Conservation (phyloP, 495 filamentous ascomycete genomes). For the Tuber indicum region DNA sequence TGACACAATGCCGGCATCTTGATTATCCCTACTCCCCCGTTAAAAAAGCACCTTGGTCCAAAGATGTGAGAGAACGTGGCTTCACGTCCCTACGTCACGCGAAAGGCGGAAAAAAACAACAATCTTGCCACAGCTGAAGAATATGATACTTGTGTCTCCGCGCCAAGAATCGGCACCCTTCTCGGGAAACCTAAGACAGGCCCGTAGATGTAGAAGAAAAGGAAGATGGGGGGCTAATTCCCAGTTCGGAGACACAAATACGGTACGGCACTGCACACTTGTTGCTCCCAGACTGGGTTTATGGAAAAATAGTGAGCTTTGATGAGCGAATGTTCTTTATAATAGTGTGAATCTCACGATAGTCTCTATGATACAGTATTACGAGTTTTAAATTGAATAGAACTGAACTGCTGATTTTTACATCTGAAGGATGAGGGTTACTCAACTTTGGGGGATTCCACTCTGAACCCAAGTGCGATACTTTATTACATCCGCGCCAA, state of each 20-base stretch:
- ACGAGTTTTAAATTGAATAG: not conserved
- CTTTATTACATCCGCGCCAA: slow-evolving; percentile 17
- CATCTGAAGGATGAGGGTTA: not conserved
- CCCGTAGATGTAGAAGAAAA: not conserved
- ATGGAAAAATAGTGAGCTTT: not conserved
- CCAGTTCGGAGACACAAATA: not conserved
- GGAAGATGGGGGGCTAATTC: not conserved
- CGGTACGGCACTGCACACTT: not conserved
- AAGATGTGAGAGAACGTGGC: not conserved
- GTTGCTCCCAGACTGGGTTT: not conserved
- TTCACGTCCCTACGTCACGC: not conserved
- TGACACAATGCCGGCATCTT: not conserved
- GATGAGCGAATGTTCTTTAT: not conserved
- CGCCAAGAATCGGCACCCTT: not conserved
- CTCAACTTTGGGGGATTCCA: slow-evolving; percentile 13
- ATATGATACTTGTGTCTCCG: not conserved
- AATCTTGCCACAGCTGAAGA: not conserved
- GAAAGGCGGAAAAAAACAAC: not conserved
- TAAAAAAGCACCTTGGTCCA: not conserved
- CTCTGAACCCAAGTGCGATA: not conserved
- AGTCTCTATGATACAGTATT: not conserved
- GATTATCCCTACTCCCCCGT: not conserved
- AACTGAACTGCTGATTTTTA: not conserved
- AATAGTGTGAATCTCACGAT: not conserved
- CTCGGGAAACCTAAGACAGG: no score